These are phyloP conservation scores for Backusella westeae DNA, from an alignment of 192 early-diverging fungal species.

Conservation along the genomic window DNA sequence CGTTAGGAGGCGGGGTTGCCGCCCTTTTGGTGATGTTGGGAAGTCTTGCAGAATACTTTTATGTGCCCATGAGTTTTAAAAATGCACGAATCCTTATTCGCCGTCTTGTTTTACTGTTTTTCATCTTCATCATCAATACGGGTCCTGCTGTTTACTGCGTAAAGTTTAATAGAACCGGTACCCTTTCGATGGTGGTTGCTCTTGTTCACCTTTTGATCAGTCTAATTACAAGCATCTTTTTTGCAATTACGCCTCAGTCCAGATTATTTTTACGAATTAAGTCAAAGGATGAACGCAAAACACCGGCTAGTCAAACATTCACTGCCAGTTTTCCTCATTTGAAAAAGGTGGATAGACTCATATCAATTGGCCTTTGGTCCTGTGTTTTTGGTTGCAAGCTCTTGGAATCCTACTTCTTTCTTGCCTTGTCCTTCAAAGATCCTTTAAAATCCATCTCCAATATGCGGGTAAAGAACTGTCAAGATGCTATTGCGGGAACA, in stretches of 20 bases:
- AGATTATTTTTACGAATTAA: conserved; percentile 49
- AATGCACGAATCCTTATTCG: conserved; percentile 53
- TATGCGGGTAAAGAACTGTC: conserved; percentile 51
- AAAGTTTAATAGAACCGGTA: conserved; percentile 41
- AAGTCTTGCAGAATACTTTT: conserved; percentile 68
- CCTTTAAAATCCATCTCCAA: conserved; percentile 57
- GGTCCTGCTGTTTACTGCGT: conserved; percentile 64
- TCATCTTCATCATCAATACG: conserved; percentile 62
- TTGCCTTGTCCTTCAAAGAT: conserved; percentile 77
- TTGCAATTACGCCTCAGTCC: conserved; percentile 65
- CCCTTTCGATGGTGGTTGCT: conserved; percentile 54
- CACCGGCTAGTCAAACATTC: conserved; percentile 57
- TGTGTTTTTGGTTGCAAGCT: conserved; percentile 77
- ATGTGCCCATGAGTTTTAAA: conserved; percentile 63
- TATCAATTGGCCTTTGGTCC: conserved; percentile 72
- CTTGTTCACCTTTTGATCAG: conserved; percentile 70
- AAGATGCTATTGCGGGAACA: conserved; percentile 54
- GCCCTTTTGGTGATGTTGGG: conserved; percentile 65
- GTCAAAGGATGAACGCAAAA: conserved; percentile 37
- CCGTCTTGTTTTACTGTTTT: conserved; percentile 51
- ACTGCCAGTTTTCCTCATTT: conserved; percentile 74
- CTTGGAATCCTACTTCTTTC: conserved; percentile 80
- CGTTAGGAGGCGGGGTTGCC: conserved; percentile 66
- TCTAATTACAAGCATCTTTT: conserved; percentile 60
- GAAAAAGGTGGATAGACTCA: conserved; percentile 58